Percentiles rank a stretch among this genome's conserved stretches.
Conservation (phyloP, 345 rosid genomes). For the Populus nigra region DNA sequence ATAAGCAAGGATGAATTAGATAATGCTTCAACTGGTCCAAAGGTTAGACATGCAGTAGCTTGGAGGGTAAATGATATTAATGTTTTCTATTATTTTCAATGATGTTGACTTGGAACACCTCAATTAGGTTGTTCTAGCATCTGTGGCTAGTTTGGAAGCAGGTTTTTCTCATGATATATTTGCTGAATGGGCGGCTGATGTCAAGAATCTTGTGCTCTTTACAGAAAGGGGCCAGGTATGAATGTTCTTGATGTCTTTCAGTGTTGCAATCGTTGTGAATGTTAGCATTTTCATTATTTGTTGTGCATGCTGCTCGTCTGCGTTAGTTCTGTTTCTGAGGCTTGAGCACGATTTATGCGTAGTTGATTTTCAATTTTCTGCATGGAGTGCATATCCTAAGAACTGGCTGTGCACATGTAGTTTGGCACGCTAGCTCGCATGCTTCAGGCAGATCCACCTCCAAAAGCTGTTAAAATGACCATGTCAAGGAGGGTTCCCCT, state of each 20-base stretch:
- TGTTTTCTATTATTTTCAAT: slow-evolving; percentile 3
- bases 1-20: slow-evolving; percentile 89
- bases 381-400: background rate
- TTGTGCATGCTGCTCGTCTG: no score
- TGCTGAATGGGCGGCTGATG: slow-evolving; percentile 91
- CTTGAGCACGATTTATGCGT: background rate
- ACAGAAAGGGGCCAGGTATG: slow-evolving; percentile 96
- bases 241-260: background rate
- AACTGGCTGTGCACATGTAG: slow-evolving; percentile 41
- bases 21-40: slow-evolving; percentile 82
- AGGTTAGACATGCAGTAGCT: slow-evolving; percentile 49
- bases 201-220: slow-evolving; percentile 79
- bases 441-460: slow-evolving; percentile 99
- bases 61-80: slow-evolving; percentile 3
- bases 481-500: slow-evolving; percentile 95
- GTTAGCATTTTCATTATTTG: background rate
- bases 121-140: slow-evolving; percentile 81
- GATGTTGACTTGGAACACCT: slow-evolving; percentile 19
- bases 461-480: slow-evolving; percentile 91
- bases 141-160: slow-evolving; percentile 97
- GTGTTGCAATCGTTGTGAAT: background rate
- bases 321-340: no score
- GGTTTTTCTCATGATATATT: slow-evolving; percentile 96
- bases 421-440: slow-evolving; percentile 91
- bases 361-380: background rate